Conservation (phyloP, 2,329 filamentous ascomycete genomes). For the Gnomoniopsis sp. region DNA sequence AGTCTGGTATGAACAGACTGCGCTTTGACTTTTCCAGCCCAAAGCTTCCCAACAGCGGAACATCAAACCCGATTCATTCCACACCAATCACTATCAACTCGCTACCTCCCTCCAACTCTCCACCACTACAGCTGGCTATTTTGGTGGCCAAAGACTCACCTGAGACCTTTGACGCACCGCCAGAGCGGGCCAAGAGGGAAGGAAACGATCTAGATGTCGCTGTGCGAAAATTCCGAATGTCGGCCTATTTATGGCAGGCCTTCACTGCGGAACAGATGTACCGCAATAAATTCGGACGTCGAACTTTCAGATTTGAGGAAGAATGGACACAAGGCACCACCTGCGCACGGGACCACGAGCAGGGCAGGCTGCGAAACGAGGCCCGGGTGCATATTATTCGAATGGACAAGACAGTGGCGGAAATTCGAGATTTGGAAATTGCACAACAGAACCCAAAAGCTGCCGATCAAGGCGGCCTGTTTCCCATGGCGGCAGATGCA, state of each 20-base stretch:
- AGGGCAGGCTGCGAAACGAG: slow-evolving; percentile 78
- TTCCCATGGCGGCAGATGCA: slow-evolving; percentile 72
- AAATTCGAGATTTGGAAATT: slow-evolving; percentile 73
- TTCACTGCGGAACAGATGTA: slow-evolving; percentile 97
- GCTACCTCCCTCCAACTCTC: slow-evolving; percentile 72
- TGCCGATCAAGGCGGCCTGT: slow-evolving; percentile 69
- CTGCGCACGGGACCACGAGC: slow-evolving; percentile 69
- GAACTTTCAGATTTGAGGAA: slow-evolving; percentile 88
- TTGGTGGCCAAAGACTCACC: slow-evolving; percentile 85
- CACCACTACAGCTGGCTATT: slow-evolving; percentile 86
- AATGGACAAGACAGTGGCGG: slow-evolving; percentile 76
- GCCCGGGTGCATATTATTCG: slow-evolving; percentile 86
- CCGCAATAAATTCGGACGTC: slow-evolving; percentile 79
- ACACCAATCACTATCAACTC: slow-evolving; percentile 83
- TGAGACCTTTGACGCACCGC: slow-evolving; percentile 77
- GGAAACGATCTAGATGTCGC: slow-evolving; percentile 79
- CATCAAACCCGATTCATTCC: slow-evolving; percentile 68
- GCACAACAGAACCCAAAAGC: slow-evolving; percentile 74
- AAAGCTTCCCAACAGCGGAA: slow-evolving; percentile 68
- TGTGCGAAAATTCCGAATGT: slow-evolving; percentile 88
- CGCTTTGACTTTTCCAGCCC: slow-evolving; percentile 85
- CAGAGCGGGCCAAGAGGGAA: slow-evolving; percentile 71
- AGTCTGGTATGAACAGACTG: slow-evolving; percentile 83
- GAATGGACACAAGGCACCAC: slow-evolving; percentile 86
- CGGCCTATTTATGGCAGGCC: slow-evolving; percentile 93